phyloP scores from a whole-genome alignment of 176 grass and related monocot species.

The Eragrostis curvula region DNA sequence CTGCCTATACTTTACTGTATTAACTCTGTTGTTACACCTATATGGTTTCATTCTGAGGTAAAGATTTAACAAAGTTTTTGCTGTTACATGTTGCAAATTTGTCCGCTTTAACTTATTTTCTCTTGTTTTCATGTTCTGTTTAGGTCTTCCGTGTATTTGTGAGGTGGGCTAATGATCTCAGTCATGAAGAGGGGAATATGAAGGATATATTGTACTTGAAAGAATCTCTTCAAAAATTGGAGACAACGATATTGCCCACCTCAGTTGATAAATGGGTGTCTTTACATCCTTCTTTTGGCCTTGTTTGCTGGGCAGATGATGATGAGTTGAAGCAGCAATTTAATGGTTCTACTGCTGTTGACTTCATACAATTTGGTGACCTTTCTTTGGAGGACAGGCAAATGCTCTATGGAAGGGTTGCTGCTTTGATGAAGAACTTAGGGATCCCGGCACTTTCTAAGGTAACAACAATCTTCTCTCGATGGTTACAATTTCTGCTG shows the following conservation, averaged over 20 bases:
- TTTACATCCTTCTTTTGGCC: slow-evolving; percentile 87
- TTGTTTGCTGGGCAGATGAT: slow-evolving; percentile 94
- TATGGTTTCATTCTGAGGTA: slow-evolving; percentile 1
- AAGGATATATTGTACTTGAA: slow-evolving; percentile 70
- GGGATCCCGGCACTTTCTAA: slow-evolving; percentile 88
- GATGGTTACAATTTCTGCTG: neutral
- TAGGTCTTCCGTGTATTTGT: slow-evolving; percentile 83
- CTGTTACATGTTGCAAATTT: neutral
- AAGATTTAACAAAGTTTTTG: slow-evolving; percentile 10
- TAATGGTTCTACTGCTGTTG: slow-evolving; percentile 52
- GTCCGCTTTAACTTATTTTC: slow-evolving; percentile 24
- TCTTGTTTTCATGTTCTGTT: slow-evolving; percentile 14
- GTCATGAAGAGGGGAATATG: slow-evolving; percentile 51
- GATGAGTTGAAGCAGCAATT: slow-evolving; percentile 76
- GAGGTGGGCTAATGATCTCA: slow-evolving; percentile 79
- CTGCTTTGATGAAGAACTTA: slow-evolving; percentile 69
- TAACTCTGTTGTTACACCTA: neutral
- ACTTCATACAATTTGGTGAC: slow-evolving; percentile 74
- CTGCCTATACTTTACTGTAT: slow-evolving; percentile 11
- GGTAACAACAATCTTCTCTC: slow-evolving; percentile 54
- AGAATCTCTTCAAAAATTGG: slow-evolving; percentile 78
- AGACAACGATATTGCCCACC: slow-evolving; percentile 83
- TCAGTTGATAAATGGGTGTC: slow-evolving; percentile 91
- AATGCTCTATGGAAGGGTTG: slow-evolving; percentile 64
- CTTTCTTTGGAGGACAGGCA: slow-evolving; percentile 65